phyloP scores from a whole-genome alignment of 768 basidiomycete species.

The Candolleomyces aberdarensis region DNA sequence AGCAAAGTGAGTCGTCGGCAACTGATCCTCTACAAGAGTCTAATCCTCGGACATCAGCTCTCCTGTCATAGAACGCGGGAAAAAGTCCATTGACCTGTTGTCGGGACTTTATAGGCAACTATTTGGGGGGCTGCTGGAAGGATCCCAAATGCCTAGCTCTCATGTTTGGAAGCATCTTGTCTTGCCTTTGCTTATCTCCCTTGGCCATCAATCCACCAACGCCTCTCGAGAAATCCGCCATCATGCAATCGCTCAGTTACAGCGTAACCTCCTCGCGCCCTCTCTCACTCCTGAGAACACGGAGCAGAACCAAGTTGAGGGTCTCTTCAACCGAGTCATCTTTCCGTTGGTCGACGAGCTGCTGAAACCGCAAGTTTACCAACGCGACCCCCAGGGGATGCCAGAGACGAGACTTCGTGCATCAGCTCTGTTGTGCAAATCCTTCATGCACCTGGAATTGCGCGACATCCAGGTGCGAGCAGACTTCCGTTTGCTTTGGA shows the following conservation, averaged over 20 bases:
- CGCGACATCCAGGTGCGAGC: conserved; percentile 57
- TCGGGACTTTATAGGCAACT: conserved; percentile 70
- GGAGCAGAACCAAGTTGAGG: conserved; percentile 63
- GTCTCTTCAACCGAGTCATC: conserved; percentile 84
- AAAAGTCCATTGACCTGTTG: conserved; percentile 78
- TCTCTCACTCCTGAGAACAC: conserved; percentile 59
- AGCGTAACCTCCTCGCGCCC: conserved; percentile 80
- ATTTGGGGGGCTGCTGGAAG: conserved; percentile 48
- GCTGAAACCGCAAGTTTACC: conserved; percentile 75
- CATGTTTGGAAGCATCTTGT: conserved; percentile 75
- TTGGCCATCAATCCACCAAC: conserved; percentile 81
- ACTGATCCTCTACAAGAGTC: neutral
- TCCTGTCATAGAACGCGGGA: conserved; percentile 74
- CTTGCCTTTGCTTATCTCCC: conserved; percentile 68
- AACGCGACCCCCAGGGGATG: conserved; percentile 82
- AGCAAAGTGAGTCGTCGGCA: conserved; percentile 41
- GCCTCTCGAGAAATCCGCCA: conserved; percentile 84
- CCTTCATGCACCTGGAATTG: conserved; percentile 91
- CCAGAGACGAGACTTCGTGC: conserved; percentile 87
- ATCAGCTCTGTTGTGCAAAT: conserved; percentile 89
- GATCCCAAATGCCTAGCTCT: conserved; percentile 21
- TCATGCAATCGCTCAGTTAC: conserved; percentile 72
- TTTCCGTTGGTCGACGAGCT: conserved; percentile 93
- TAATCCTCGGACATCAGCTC: conserved; percentile 45
- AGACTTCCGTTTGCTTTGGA: conserved; percentile 78